A percentile compares a stretch with the other conserved stretches of the same genome.
Evolutionary conservation across 306 rosid genomes (phyloP).

Genomic region (Cicer judaicum): DNA sequence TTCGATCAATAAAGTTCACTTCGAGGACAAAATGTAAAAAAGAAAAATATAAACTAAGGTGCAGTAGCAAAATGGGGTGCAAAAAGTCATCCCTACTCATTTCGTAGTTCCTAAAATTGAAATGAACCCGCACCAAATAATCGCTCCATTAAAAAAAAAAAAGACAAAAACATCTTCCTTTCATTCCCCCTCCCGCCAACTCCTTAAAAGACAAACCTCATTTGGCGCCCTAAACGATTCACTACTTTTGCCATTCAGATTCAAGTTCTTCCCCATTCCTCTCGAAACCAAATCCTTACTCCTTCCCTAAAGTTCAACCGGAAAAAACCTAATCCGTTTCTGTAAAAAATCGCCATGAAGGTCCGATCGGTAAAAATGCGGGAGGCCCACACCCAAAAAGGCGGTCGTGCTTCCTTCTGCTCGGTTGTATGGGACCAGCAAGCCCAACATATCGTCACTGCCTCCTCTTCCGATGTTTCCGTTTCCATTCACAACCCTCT

Average conservation of each 20-base stretch:
- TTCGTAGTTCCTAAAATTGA: no score
- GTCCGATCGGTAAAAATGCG: conserved; percentile 82
- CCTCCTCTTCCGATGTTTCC: conserved; percentile 70
- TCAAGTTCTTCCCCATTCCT: not conserved
- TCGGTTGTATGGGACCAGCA: conserved; percentile 89
- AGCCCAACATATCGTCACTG: conserved; percentile 73
- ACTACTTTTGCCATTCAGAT: conserved; percentile 16
- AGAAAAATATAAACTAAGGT: no score
- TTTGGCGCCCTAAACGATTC: conserved; percentile 42
- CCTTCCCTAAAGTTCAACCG: not conserved
- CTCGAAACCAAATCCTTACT: not conserved
- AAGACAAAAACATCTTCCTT: not conserved
- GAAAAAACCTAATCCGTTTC: not conserved
- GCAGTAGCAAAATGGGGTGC: no score
- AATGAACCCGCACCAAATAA: no score
- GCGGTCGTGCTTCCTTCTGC: conserved; percentile 71
- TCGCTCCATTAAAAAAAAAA: not conserved
- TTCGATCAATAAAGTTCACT: no score
- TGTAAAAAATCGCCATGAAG: conserved; percentile 60
- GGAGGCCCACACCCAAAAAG: conserved; percentile 86
- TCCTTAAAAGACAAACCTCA: conserved; percentile 26
- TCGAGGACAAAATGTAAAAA: no score
- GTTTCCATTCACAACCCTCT: conserved; percentile 79
- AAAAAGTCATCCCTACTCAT: no score
- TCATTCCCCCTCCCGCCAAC: conserved; percentile 45